These are phyloP conservation scores for Rhododendron mucronatum DNA, from an alignment of 148 eudicot species.

Conservation along the genomic window DNA sequence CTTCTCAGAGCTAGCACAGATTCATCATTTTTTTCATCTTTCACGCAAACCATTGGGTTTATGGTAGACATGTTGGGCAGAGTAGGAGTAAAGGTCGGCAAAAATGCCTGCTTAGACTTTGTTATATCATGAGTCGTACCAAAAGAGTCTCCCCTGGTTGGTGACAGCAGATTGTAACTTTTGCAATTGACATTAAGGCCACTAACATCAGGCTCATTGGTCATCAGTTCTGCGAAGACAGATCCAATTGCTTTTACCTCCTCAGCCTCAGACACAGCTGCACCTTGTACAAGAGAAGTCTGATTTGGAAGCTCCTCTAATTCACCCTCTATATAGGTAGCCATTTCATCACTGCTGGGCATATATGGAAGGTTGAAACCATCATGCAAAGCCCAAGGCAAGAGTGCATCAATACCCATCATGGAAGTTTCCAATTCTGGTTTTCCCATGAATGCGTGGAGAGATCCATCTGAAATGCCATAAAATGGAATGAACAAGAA, in stretches of 20 bases:
- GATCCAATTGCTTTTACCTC: constrained; percentile 20
- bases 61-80: constrained; percentile 9
- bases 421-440: constrained; percentile 19
- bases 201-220: constrained; percentile 14
- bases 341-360: constrained; percentile 18
- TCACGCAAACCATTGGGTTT: constrained; percentile 13
- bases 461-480: constrained; percentile 19
- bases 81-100: constrained; percentile 17
- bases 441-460: constrained; percentile 4
- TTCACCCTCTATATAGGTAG: constrained; percentile 16
- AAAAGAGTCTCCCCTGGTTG: not conserved
- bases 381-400: constrained; percentile 15
- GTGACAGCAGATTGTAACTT: constrained; percentile 8
- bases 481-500: not conserved
- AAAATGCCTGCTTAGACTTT: constrained; percentile 22
- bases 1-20: constrained; percentile 13
- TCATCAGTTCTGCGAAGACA: constrained; percentile 18
- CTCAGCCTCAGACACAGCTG: constrained; percentile 14
- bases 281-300: constrained; percentile 13
- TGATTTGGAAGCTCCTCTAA: constrained; percentile 22
- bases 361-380: constrained; percentile 14
- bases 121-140: constrained; percentile 15
- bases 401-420: constrained; percentile 10
- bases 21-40: constrained; percentile 24
- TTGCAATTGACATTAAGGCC: constrained; percentile 12